Conservation (phyloP, 768 basidiomycete species). For the Amanita pseudoporphyria region DNA sequence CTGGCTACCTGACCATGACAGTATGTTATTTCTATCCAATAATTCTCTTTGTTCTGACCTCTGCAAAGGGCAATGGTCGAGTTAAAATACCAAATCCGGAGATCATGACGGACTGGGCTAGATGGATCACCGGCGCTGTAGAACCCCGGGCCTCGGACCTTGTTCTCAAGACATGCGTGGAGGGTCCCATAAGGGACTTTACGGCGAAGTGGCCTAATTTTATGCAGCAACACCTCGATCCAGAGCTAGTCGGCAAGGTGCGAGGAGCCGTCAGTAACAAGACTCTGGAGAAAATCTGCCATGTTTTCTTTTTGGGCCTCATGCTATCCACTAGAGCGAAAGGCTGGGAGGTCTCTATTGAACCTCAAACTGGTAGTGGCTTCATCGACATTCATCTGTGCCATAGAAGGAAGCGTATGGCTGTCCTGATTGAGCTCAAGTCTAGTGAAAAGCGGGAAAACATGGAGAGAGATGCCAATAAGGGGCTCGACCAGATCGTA, state of each 20-base stretch:
- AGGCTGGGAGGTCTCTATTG: slow-evolving; percentile 10
- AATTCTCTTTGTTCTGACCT: slow-evolving; percentile 9
- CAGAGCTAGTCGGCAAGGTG: slow-evolving; percentile 9
- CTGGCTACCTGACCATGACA: slow-evolving; percentile 12
- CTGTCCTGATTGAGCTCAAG: slow-evolving; percentile 11
- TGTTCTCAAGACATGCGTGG: slow-evolving; percentile 9
- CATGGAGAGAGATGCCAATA: slow-evolving; percentile 11
- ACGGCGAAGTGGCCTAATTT: slow-evolving; percentile 8
- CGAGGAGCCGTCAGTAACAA: slow-evolving; percentile 9
- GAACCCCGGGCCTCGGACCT: slow-evolving; percentile 2
- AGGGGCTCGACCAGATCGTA: slow-evolving; percentile 9
- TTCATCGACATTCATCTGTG: slow-evolving; percentile 8
- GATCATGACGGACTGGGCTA: slow-evolving; percentile 10
- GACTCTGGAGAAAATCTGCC: slow-evolving; percentile 8
- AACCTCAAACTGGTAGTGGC: slow-evolving; percentile 8
- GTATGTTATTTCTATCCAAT: slow-evolving; percentile 10
- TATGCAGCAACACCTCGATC: slow-evolving; percentile 10
- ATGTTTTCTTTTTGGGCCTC: slow-evolving; percentile 9
- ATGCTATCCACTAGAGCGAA: slow-evolving; percentile 1
- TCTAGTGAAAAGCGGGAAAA: slow-evolving; percentile 8
- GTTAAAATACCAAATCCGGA: slow-evolving; percentile 10
- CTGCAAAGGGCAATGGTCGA: slow-evolving; percentile 7
- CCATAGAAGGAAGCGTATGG: slow-evolving; percentile 8
- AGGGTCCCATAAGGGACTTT: slow-evolving; percentile 9
- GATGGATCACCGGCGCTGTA: slow-evolving; percentile 8